A percentile compares a stretch with the other conserved stretches of the same genome.
These are phyloP conservation scores for Arachnomyces sp. DNA, from an alignment of 2,329 filamentous ascomycete genomes.

Conservation along the genomic window DNA sequence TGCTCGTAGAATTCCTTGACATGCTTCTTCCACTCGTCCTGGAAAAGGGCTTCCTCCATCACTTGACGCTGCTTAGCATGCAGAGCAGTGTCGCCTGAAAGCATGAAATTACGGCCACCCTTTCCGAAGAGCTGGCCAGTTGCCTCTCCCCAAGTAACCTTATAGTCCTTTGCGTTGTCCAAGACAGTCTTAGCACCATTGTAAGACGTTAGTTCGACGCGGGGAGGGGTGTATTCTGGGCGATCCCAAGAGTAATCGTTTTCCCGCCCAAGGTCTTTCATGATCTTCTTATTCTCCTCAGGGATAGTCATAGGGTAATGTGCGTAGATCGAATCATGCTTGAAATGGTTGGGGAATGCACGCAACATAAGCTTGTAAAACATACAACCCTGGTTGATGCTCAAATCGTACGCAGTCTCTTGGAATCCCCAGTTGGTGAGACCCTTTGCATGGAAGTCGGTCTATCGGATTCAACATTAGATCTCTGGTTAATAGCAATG, in stretches of 20 bases:
- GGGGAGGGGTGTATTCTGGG: slow-evolving; percentile 45
- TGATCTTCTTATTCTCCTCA: slow-evolving; percentile 61
- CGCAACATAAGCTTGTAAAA: slow-evolving; percentile 77
- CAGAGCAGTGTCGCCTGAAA: slow-evolving; percentile 44
- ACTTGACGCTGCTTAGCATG: slow-evolving; percentile 45
- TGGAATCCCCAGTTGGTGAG: slow-evolving; percentile 80
- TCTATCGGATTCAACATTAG: slow-evolving; percentile 8
- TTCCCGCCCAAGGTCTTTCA: slow-evolving; percentile 58
- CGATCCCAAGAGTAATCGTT: slow-evolving; percentile 62
- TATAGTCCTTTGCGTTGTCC: slow-evolving; percentile 53
- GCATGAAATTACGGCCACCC: slow-evolving; percentile 48
- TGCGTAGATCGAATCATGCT: slow-evolving; percentile 68
- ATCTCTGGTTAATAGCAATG: slow-evolving; percentile 18
- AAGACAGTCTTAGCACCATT: slow-evolving; percentile 55
- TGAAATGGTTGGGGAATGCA: slow-evolving; percentile 74
- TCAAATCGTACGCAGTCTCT: slow-evolving; percentile 63
- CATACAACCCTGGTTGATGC: slow-evolving; percentile 69
- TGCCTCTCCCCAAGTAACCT: slow-evolving; percentile 55
- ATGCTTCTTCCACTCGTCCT: slow-evolving; percentile 52
- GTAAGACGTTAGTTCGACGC: slow-evolving; percentile 53
- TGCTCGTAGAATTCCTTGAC: slow-evolving; percentile 60
- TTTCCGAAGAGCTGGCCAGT: slow-evolving; percentile 56
- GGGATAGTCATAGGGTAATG: slow-evolving; percentile 68
- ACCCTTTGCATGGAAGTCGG: slow-evolving; percentile 64
- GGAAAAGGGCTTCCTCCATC: slow-evolving; percentile 52